Base-by-base conservation (phyloP, 1,284 basidiomycete genomes). In the Heterobasidion annosum region DNA sequence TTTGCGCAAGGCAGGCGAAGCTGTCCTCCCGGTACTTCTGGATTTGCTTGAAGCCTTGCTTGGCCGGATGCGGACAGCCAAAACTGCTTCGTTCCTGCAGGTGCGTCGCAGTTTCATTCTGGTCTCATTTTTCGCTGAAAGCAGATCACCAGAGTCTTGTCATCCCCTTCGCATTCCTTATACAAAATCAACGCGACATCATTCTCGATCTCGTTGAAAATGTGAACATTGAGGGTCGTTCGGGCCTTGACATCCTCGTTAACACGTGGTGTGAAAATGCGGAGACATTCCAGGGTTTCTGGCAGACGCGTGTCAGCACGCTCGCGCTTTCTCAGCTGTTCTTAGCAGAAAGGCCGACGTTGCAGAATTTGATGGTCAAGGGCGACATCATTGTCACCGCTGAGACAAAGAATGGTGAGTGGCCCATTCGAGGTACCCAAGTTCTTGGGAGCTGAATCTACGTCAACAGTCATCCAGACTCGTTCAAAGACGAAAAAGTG, bases 251-350 rank as follows among this genome's bases (percentile, higher is more conserved):
- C 59, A 79, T 97, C 46, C 76, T 99, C 19, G 77, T 96, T 43
- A 79, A 85, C 55, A 86, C 88, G 1, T 98, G 96, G 96, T 91
- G 88, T 64, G 95, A 98, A 65, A 93, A 93, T 63, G 87, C 88
- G 32, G 91, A 93, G 68, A 93, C 90, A 7, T 90, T 98, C 76
- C 91, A 93, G 65, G 95, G 96, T 37, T 93, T 88, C 69, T 98
- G 94, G 93, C 86, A 91, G 18, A 83, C 85, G 13, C 82, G 91
- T 37, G 79, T 94, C 64, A 92, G 91, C 67, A 86, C 83, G 19
- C 73, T 98, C 50, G 95, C 88, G 0, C 72, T 99, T 50, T 81
- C 82, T 49, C 83, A 90, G 59, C 74, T 99, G 44, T 88, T 93
- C 62, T 71, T 74, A 0, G 81, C 83, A 3, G 77, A 83, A 53